Evolutionary conservation across 495 filamentous ascomycete genomes (phyloP), one percentile per base, ranked within the genome.

Genomic region (Penicillium malachiteum): DNA sequence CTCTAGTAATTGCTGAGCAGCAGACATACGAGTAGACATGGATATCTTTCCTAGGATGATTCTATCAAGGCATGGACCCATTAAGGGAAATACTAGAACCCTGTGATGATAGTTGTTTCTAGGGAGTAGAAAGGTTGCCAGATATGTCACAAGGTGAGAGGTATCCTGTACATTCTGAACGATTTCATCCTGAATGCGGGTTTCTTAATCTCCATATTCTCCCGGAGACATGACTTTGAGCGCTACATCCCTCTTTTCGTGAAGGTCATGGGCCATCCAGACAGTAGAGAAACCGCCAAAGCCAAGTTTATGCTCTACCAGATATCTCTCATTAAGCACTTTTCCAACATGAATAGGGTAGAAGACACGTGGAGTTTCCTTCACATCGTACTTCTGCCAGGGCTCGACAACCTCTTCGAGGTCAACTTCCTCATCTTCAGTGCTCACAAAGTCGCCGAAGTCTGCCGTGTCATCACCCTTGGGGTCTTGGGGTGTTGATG

Each of bases 231-330:
- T 59, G 40, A 64, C 50, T 55, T 69, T 71, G 43, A 71, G 53
- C 14, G 66, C 66, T n/a, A 66, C 62, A 30, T 67, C 38, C 32
- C 30, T 65, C 12, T 63, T 57, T 35, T 60, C 70, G 60, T 52
- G 54, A 33, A 61, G 50, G 56, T 77, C 68, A 40, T 53, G 50
- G 14, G 68, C 70, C 40, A 92, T 76, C 90, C 89, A 94, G 43
- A 94, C 90, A 5, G 90, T 92, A 5, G 88, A 91, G 71, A 90
- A 90, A 59, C 91, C 89, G 50, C 90, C 90, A 38, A 3, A 5
- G 13, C 35, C 35, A 38, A 38, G 35, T 5, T 38, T 38, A 5
- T 38, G 35, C 13, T 38, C 35, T 9, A 38, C 5, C 13, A 38
- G 6, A 5, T 38, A 38, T 38, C 35, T 2, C 35, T n/a, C 35